A percentile compares a stretch with the other conserved stretches of the same genome.
Conservation (phyloP, 306 rosid genomes). For the Pterocarpus santalinus region DNA sequence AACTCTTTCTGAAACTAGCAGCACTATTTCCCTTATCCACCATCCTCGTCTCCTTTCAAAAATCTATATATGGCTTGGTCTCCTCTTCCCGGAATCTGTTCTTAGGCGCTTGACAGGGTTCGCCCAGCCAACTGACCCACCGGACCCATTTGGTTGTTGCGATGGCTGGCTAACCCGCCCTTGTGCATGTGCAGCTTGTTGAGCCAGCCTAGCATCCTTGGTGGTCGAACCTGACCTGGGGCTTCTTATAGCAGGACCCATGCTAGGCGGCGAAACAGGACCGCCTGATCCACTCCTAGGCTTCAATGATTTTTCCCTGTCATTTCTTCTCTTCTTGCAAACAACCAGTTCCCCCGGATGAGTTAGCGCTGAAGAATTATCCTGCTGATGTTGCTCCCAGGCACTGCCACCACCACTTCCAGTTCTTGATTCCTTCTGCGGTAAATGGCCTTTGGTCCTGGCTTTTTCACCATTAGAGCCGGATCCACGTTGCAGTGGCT, state of each 20-base stretch:
- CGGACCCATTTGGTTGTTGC: constrained; percentile 68
- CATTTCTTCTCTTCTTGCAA: constrained; percentile 96
- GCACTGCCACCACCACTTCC: constrained; percentile 66
- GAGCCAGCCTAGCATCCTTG: constrained; percentile 62
- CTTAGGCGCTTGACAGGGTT: constrained; percentile 87
- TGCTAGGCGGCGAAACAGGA: constrained; percentile 79
- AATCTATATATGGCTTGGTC: constrained; percentile 84
- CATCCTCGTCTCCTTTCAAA: constrained; percentile 33
- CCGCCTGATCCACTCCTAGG: constrained; percentile 67
- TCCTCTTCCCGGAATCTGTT: constrained; percentile 93
- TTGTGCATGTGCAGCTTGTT: constrained; percentile 58
- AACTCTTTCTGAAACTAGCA: constrained; percentile 47
- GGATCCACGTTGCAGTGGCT: constrained; percentile 61
- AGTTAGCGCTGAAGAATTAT: constrained; percentile 59
- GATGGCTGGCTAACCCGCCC: constrained; percentile 67
- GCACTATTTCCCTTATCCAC: constrained; percentile 48
- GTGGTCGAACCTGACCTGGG: constrained; percentile 65
- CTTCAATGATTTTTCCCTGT: constrained; percentile 76
- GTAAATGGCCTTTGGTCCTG: constrained; percentile 65
- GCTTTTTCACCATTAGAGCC: constrained; percentile 60
- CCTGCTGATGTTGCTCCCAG: constrained; percentile 75
- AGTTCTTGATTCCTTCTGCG: constrained; percentile 72
- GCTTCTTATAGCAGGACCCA: constrained; percentile 67
- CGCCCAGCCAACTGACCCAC: constrained; percentile 81
- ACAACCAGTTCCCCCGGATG: constrained; percentile 97